Evolutionary conservation across 352 stramenopile genomes (phyloP), one percentile per base, ranked within the genome.

Genomic region (Elongisporangium anandrum): DNA sequence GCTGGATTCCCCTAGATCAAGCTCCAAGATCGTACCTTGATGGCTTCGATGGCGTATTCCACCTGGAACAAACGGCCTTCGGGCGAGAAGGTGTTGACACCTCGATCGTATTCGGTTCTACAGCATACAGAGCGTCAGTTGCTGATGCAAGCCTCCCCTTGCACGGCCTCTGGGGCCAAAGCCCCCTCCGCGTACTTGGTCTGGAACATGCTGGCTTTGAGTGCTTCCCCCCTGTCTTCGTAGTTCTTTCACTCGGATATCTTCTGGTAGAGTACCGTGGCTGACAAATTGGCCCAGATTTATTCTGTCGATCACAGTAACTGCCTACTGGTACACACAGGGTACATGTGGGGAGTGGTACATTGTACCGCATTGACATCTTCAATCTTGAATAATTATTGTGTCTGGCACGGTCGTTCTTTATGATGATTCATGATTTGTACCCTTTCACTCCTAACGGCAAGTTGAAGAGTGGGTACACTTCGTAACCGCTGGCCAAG

Each of bases 1-100:
- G 0, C 52, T 23, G 21, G 9, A 52, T 9, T 49, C 7, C 39
- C 34, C n/a, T 61, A 49, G 34, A 9, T 17, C 50, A 10, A 47
- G 17, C 52, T 17, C 8, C 21, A 54, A 34, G 19, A 9, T 55
- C 69, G 41, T 58, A 96, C 88, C 75, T 98, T 97, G 65, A 99
- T 99, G 57, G 97, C 97, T 75, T 99, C 96, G 63, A 99, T 98
- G 47, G 97, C 97, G 72, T 99, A 99, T 69, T 99, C 96, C 54
- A 99, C 97, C 75, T 99, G 97, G 75, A 99, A 99, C 34, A 99
- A 88, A 68, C 98, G 93, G 50, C 98, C 98, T 83, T 99, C 97
- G 13, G 98, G 98, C 65, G 94, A 99, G 73, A 99, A 99, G 21
- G 97, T 99, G 85, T 99, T 99, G 29, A 99, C 98, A 65, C 97